Conservation (phyloP, 2,329 filamentous ascomycete species). For the Xylariaceae sp. region DNA sequence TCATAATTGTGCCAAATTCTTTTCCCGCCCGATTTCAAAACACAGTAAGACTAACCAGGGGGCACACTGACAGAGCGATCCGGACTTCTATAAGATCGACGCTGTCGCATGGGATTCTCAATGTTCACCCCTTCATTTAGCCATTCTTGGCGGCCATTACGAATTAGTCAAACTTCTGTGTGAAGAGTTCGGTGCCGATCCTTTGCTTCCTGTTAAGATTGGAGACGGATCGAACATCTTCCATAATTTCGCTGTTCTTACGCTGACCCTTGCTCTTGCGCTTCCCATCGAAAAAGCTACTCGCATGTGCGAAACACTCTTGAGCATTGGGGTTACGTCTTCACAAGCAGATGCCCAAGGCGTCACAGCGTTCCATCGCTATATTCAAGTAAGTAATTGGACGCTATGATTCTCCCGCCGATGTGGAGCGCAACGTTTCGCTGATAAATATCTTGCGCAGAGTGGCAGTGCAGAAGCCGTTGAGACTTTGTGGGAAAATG, state of each 20-base stretch:
- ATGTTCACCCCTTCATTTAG: slow-evolving; percentile 71
- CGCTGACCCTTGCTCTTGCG: slow-evolving; percentile 62
- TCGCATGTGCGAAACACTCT: slow-evolving; percentile 59
- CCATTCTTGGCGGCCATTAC: slow-evolving; percentile 68
- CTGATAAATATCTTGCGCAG: slow-evolving; percentile 6
- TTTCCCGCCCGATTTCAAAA: neutral
- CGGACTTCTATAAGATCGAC: slow-evolving; percentile 76
- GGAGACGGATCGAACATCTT: slow-evolving; percentile 44
- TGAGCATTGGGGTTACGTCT: slow-evolving; percentile 67
- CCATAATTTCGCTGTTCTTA: slow-evolving; percentile 55
- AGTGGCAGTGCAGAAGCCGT: slow-evolving; percentile 46
- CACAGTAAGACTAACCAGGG: slow-evolving; percentile 1
- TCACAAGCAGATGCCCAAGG: slow-evolving; percentile 66
- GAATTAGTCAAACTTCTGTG: slow-evolving; percentile 67
- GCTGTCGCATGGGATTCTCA: slow-evolving; percentile 75
- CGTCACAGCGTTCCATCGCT: slow-evolving; percentile 63
- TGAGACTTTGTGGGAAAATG: slow-evolving; percentile 49
- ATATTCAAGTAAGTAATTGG: slow-evolving; percentile 40
- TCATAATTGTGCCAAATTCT: neutral
- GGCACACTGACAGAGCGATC: slow-evolving; percentile 46
- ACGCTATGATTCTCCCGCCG: neutral
- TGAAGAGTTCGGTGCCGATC: slow-evolving; percentile 70
- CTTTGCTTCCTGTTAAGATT: slow-evolving; percentile 69
- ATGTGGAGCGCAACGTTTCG: neutral
- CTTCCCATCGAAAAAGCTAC: slow-evolving; percentile 61